These are phyloP conservation scores for Mortierella sp. DNA, from an alignment of 371 early-diverging fungal species.

Conservation along the genomic window DNA sequence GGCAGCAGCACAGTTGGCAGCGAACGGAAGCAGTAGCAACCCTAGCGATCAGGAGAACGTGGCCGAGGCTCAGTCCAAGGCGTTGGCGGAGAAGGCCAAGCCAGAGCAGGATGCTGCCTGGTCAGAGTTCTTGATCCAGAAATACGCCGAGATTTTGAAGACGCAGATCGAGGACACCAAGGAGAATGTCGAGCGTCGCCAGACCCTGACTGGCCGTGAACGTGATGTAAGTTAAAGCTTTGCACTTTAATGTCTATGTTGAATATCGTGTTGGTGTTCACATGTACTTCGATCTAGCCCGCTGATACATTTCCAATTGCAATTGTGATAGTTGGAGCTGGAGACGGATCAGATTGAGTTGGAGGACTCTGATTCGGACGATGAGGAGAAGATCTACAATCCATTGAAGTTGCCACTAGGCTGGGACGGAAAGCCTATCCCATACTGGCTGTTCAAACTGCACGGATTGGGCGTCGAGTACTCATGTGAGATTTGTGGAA, in stretches of 20 bases:
- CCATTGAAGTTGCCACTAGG: constrained; percentile 97
- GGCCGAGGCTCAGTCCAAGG: constrained; percentile 60
- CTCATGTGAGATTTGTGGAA: constrained; percentile 98
- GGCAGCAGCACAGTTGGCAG: constrained; percentile 71
- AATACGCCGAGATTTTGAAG: constrained; percentile 71
- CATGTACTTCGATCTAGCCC: neutral
- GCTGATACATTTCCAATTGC: neutral
- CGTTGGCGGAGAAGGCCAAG: constrained; percentile 60
- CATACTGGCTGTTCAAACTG: constrained; percentile 98
- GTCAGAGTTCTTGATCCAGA: constrained; percentile 75
- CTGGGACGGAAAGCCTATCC: constrained; percentile 99
- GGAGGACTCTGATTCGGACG: constrained; percentile 86
- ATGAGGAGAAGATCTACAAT: constrained; percentile 94
- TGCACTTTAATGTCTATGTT: neutral
- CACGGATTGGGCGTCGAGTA: constrained; percentile 97
- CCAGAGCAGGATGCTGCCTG: constrained; percentile 71
- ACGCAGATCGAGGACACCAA: constrained; percentile 84
- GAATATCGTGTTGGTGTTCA: neutral
- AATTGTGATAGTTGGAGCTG: constrained; percentile 72
- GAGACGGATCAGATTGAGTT: constrained; percentile 82
- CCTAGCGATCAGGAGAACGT: constrained; percentile 60
- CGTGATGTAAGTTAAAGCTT: constrained; percentile 65
- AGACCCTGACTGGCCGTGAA: constrained; percentile 93
- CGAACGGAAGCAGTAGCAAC: constrained; percentile 20
- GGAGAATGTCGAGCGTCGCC: constrained; percentile 93